phyloP scores from a whole-genome alignment of 257 asterid genomes.

The Solanum raphanifolium region DNA sequence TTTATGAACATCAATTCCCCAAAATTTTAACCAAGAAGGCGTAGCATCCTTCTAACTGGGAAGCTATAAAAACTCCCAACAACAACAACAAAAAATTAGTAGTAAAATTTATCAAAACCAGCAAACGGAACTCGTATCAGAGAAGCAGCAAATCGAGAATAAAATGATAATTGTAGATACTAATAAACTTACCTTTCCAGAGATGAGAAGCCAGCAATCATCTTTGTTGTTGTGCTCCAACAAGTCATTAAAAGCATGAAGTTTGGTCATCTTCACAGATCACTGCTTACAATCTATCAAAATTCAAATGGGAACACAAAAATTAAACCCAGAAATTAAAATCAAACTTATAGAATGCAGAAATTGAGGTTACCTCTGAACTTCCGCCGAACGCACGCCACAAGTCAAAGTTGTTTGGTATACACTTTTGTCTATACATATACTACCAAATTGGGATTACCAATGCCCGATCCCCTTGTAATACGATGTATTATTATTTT shows the following conservation, averaged over 20 bases:
- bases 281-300: not conserved
- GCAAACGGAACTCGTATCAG: not conserved
- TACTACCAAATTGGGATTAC: not conserved
- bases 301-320: not conserved
- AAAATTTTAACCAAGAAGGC: not conserved
- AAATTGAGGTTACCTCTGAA: not conserved
- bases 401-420: not conserved
- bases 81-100: not conserved
- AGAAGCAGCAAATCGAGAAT: not conserved
- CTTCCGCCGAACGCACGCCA: not conserved
- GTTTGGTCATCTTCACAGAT: constrained; percentile 23
- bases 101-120: not conserved
- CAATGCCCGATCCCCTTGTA: not conserved
- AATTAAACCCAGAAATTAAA: not conserved
- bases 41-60: not conserved
- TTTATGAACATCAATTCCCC: not conserved
- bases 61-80: not conserved
- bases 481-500: not conserved
- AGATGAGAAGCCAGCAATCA: constrained; percentile 66
- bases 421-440: not conserved
- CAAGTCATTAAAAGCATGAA: constrained; percentile 38
- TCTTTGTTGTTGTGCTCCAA: constrained; percentile 27
- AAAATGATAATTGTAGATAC: not conserved
- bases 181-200: constrained; percentile 35
- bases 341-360: not conserved